Evolutionary conservation across 345 rosid genomes (phyloP).

Genomic region (Eutrema heterophyllum): DNA sequence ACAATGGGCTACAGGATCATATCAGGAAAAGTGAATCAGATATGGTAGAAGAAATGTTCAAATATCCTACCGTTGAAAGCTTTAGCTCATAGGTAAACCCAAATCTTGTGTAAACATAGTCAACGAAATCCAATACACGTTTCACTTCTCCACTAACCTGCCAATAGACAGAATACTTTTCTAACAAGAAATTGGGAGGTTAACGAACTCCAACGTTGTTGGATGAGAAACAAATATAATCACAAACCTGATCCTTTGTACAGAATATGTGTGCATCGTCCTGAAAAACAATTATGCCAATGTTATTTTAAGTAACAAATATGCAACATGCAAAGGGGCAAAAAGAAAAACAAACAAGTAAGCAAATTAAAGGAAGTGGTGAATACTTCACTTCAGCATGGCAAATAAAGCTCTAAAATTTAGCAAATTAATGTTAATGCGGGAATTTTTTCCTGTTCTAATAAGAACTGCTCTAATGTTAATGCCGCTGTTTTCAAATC

Average conservation of each 20-base stretch:
- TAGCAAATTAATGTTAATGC: too few species aligned
- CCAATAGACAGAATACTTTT: constrained; percentile 1
- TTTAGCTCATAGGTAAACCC: constrained; percentile 84
- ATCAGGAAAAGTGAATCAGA: not conserved
- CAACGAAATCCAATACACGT: constrained; percentile 62
- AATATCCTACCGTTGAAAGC: constrained; percentile 68
- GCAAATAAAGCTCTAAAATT: too few species aligned
- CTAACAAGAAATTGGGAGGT: not conserved
- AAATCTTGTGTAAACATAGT: constrained; percentile 49
- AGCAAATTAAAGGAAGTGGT: too few species aligned
- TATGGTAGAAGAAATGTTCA: not conserved
- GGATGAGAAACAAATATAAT: not conserved
- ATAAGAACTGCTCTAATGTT: too few species aligned
- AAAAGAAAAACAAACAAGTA: too few species aligned
- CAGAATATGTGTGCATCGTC: constrained; percentile 68
- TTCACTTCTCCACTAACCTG: constrained; percentile 78
- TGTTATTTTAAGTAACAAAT: too few species aligned
- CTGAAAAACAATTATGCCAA: constrained; percentile 37
- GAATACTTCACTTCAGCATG: too few species aligned
- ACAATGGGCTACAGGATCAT: not conserved
- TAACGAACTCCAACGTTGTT: not conserved
- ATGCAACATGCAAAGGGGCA: too few species aligned
- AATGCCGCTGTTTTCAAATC: too few species aligned
- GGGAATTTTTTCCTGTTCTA: too few species aligned
- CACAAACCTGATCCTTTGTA: constrained; percentile 39